phyloP scores from a whole-genome alignment of 345 rosid species.

The Eucalyptus sp. region DNA sequence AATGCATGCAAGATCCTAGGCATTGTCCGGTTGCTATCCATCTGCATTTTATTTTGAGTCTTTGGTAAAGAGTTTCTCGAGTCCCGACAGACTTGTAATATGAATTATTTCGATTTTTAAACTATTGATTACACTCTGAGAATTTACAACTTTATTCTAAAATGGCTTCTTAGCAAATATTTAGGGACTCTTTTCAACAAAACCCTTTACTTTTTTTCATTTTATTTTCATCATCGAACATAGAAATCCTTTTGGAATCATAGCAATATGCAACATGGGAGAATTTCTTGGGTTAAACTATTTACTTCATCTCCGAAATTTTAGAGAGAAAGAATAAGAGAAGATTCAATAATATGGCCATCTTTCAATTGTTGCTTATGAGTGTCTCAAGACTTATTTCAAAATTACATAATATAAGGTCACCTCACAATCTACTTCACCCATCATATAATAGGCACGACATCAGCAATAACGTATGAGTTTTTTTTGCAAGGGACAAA shows the following conservation, averaged over 20 bases:
- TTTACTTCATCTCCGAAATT: neutral
- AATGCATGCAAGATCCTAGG: neutral
- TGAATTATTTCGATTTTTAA: neutral
- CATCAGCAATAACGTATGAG: neutral
- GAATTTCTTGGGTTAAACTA: neutral
- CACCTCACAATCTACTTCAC: neutral
- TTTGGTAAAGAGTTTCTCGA: neutral
- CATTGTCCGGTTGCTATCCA: neutral
- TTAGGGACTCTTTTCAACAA: neutral
- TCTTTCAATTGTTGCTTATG: fast-evolving
- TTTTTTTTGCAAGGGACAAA: neutral
- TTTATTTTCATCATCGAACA: neutral
- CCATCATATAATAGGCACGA: fast-evolving
- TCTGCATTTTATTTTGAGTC: neutral
- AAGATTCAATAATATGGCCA: neutral
- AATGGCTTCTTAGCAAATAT: neutral
- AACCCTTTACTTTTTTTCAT: neutral
- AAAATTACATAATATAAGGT: neutral
- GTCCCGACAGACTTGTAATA: neutral
- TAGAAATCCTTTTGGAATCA: neutral
- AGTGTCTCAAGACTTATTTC: neutral
- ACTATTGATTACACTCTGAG: neutral
- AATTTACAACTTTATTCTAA: neutral
- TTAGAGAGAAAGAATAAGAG: neutral
- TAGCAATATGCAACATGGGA: neutral